Base-by-base conservation (phyloP, 2,329 filamentous ascomycete species). In the Cladobotryum mycophilum region DNA sequence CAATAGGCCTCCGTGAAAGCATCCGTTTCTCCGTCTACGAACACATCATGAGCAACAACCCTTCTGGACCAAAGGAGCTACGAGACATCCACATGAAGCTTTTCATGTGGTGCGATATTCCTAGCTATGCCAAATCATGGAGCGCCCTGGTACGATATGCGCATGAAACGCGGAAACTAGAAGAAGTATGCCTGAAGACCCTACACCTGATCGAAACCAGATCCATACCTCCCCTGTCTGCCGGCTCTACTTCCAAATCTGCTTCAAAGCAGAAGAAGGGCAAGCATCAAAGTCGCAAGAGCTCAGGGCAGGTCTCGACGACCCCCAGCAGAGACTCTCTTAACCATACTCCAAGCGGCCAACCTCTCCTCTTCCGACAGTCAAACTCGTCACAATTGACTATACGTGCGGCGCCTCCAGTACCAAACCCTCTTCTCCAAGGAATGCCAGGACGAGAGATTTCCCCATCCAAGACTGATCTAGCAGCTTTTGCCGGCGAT, bases 341-440 rank as follows among this genome's bases (percentile, higher is more conserved):
- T 44, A 58, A 35, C 6, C 33, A 53, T 33, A 51, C 51, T 6
- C 57, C 45, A 8, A 36, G 47, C n/a, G 48, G 49, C 36, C 43
- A 41, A 15, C 53, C 54, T 6, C 45, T 51, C 14, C 48, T 41
- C 17, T 38, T 47, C 18, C 47, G 47, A 41, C 17, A 47, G 8
- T 45, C 51, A 5, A 18, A 40, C 4, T 53, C 51, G 15, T 44
- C 37, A 30, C 36, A 47, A 17, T 46, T 47, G 13, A 18, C 36
- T 11, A 45, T 49, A 17, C 45, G 48, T 3, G 51, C 55, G 1
- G 49, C 52, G 0, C 52, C 55, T 18, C 45, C 56, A 4, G 52
- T 55, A 7, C 59, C 58, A 0, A 60, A 63, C 33, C 91, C 70
- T 78, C 60, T 72, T 0, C 60, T 71, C 9, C 60, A 55, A 45